phyloP scores from a whole-genome alignment of 148 eudicot genomes.

The Linanthus parryae region DNA sequence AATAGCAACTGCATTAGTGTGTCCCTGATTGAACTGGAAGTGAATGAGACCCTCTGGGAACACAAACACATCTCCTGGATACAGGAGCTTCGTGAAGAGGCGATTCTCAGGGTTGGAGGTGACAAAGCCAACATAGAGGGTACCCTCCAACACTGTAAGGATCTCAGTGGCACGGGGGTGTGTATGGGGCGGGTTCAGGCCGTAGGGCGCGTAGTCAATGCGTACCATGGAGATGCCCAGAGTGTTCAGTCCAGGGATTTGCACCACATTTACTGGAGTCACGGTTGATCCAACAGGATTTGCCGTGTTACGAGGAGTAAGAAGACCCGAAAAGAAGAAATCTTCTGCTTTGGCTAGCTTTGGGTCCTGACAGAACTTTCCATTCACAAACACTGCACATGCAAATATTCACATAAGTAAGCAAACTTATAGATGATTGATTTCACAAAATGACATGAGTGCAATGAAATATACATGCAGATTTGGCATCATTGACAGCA shows the following conservation, averaged over 20 bases:
- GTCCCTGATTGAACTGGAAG: not conserved
- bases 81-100: not conserved
- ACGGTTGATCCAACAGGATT: not conserved
- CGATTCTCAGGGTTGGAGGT: not conserved
- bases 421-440: not conserved
- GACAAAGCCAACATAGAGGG: not conserved
- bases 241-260: not conserved
- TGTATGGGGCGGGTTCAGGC: conserved; percentile 1
- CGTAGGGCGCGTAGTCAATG: not conserved
- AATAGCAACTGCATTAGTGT: not conserved
- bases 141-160: not conserved
- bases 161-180: conserved; percentile 1
- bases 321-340: not conserved
- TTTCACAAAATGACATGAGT: too few species aligned
- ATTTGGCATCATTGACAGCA: too few species aligned
- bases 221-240: not conserved
- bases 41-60: not conserved
- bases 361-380: not conserved
- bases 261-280: not conserved
- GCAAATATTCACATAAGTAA: not conserved
- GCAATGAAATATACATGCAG: too few species aligned
- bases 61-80: not conserved
- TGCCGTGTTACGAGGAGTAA: not conserved
- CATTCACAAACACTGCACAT: not conserved
- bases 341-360: not conserved